phyloP scores from a whole-genome alignment of 352 stramenopile genomes.

The Phytophthora tubulina region DNA sequence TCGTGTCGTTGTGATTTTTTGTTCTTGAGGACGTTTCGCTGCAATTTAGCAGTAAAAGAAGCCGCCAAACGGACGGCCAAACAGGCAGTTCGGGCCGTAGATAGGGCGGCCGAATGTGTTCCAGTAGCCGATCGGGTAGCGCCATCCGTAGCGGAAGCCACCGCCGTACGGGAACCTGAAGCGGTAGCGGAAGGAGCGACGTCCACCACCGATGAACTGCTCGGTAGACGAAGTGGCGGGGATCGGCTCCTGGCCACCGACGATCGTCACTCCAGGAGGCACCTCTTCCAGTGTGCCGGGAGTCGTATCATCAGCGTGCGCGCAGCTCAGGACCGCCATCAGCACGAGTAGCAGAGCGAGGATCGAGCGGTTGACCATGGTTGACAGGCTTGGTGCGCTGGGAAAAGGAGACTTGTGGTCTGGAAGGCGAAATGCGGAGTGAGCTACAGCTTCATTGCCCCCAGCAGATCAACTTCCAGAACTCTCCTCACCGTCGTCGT shows the following conservation, averaged over 20 bases:
- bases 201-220: conserved; percentile 17
- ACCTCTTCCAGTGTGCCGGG: conserved; percentile 1
- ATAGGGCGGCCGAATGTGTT: conserved; percentile 44
- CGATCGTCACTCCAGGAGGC: conserved; percentile 24
- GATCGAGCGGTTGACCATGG: conserved; percentile 29
- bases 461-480: not conserved
- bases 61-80: conserved; percentile 38
- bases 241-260: conserved; percentile 24
- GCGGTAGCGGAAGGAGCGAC: conserved; percentile 32
- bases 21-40: not conserved
- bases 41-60: conserved; percentile 56
- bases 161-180: conserved; percentile 46
- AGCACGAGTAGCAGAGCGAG: conserved; percentile 19
- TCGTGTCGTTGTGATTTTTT: too few relatives aligned
- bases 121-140: conserved; percentile 55
- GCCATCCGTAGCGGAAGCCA: conserved; percentile 50
- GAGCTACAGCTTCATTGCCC: too few relatives aligned
- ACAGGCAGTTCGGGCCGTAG: conserved; percentile 45
- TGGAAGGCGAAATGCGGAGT: not conserved
- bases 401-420: not conserved
- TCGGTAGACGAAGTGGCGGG: conserved; percentile 8
- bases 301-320: conserved; percentile 3
- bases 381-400: not conserved
- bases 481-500: not conserved
- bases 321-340: conserved; percentile 16